Evolutionary conservation across 2,329 filamentous ascomycete genomes (phyloP), one percentile per base, ranked within the genome.

Genomic region (Ascomycota sp.): DNA sequence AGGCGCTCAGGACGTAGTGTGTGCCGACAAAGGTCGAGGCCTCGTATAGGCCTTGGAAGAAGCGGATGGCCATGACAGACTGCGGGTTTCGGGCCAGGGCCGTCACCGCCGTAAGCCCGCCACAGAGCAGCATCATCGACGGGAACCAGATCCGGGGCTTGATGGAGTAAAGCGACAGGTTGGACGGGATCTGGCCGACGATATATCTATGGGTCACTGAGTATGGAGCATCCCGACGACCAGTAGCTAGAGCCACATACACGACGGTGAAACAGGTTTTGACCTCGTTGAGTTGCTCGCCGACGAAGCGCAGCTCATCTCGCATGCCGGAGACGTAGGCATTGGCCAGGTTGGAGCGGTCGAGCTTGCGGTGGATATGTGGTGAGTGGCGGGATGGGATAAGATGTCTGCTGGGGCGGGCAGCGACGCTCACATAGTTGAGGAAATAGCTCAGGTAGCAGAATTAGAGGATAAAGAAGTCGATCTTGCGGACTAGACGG

Each of bases 61-160:
- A 55, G 8, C 53, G 52, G 12, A 55, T 48, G 4, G 41, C 51
- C 46, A 52, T 53, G 35, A 55, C 44, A 23, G 46, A 48, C 7
- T 50, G 47, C 7, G 36, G 55, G 2, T 36, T 52, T 13, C 51
- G 42, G 28, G 45, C 54, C 7, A 53, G 52, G 23, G 48, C 59
- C 6, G 59, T 48, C 20, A 54, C 53, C 65, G 75, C 72, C 2
- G 72, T 77, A 19, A 78, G 47, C 1, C 57, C 53, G 2, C 64
- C 70, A 74, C 73, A 78, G 33, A 67, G 41, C 13, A 73, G 33
- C 62, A 74, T 72, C 59, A 71, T 73, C 20, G 54, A 40, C 0
- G 70, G 71, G 40, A 73, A 73, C 53, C 67, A 76, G 35, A 66
- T 55, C n/a, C 69, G 58, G 2, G 71, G 72, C 29, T 61, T 61